Evolutionary conservation across 106 monocot species (phyloP).

Genomic region (Dendrobium huoshanense): DNA sequence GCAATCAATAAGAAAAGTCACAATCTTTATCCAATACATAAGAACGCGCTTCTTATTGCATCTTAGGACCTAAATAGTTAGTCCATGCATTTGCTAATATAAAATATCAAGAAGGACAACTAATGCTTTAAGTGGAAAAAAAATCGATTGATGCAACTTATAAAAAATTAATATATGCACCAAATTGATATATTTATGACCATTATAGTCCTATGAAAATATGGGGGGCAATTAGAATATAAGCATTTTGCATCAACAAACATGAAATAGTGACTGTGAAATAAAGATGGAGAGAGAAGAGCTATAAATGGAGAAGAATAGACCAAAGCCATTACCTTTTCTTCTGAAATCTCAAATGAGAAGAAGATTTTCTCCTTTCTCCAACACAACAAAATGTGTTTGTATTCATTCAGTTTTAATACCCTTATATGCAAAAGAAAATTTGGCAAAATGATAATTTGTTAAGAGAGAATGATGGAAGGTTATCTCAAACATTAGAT

Average conservation of each 20-base stretch:
- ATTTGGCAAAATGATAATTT: not conserved
- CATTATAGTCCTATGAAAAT: too few species aligned
- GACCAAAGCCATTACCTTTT: too few species aligned
- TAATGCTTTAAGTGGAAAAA: not conserved
- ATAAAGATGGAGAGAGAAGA: too few species aligned
- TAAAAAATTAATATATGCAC: not conserved
- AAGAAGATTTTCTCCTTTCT: not conserved
- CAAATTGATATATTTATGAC: not conserved
- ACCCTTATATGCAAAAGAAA: conserved; percentile 44
- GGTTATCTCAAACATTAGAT: not conserved
- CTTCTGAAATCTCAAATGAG: too few species aligned
- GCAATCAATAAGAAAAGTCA: not conserved
- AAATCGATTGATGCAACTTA: not conserved
- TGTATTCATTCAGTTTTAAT: conserved; percentile 96
- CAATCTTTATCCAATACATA: not conserved
- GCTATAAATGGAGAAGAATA: too few species aligned
- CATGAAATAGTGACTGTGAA: too few species aligned
- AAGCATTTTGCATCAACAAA: too few species aligned
- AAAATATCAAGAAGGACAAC: not conserved
- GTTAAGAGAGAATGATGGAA: not conserved
- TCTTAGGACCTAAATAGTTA: not conserved
- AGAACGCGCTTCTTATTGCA: not conserved
- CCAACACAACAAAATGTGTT: conserved; percentile 71
- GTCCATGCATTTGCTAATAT: not conserved
- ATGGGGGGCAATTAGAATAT: too few species aligned